Conservation (phyloP, 441 rosid genomes). For the Gossypium trilobum region DNA sequence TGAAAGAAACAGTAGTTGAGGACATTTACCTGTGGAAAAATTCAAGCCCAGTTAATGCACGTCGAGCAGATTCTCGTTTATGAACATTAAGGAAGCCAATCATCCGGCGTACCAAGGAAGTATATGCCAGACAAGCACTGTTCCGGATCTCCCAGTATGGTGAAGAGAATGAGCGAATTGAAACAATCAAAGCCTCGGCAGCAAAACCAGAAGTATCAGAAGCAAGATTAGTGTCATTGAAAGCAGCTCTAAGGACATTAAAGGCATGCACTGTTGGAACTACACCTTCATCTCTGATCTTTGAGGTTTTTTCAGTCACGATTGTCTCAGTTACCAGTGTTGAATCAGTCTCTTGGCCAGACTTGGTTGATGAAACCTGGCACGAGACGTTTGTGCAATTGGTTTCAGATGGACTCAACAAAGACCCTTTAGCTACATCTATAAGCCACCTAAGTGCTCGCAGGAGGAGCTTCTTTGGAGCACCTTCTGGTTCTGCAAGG, state of each 20-base stretch:
- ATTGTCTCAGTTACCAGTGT: constrained; percentile 26
- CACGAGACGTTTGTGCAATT: constrained; percentile 20
- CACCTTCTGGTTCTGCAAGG: constrained; percentile 89
- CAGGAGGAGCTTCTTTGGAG: constrained; percentile 92
- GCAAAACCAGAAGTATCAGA: constrained; percentile 93
- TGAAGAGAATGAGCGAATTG: constrained; percentile 81
- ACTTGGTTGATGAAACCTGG: constrained; percentile 20
- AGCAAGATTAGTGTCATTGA: constrained; percentile 87
- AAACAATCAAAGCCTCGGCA: constrained; percentile 75
- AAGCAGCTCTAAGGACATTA: constrained; percentile 81
- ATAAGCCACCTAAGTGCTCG: constrained; percentile 78
- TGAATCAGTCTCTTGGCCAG: constrained; percentile 27
- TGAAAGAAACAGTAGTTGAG: constrained; percentile 3
- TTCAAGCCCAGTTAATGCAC: constrained; percentile 84
- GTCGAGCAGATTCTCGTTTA: constrained; percentile 77
- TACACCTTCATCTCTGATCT: constrained; percentile 89
- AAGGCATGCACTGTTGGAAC: constrained; percentile 94
- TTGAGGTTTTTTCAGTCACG: constrained; percentile 46
- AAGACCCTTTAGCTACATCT: constrained; percentile 57
- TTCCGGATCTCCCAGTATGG: constrained; percentile 96
- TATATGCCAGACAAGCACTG: constrained; percentile 87
- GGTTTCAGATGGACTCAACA: constrained; percentile 30
- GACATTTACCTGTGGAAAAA: constrained; percentile 78
- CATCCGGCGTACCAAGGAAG: constrained; percentile 84
- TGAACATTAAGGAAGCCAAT: constrained; percentile 86